Percentiles rank a stretch among this genome's conserved stretches.
phyloP scores from a whole-genome alignment of 805 yeast genomes.

The Nakazawaea ernobii region DNA sequence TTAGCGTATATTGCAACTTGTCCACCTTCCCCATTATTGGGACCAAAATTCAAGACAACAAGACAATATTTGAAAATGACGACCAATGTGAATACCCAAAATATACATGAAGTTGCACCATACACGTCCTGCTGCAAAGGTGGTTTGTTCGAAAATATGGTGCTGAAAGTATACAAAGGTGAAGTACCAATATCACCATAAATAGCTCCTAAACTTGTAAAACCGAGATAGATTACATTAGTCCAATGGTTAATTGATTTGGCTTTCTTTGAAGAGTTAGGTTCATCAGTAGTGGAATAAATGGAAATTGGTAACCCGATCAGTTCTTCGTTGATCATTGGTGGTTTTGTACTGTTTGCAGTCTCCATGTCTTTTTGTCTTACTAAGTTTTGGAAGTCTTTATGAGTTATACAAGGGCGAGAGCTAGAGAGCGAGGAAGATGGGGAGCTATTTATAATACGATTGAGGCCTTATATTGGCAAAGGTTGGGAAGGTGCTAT shows the following conservation, averaged over 20 bases:
- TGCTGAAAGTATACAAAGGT: constrained; percentile 45
- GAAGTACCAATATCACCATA: constrained; percentile 63
- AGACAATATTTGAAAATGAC: constrained; percentile 47
- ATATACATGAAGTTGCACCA: constrained; percentile 48
- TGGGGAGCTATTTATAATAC: no score
- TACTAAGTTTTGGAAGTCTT: no score
- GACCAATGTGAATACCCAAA: constrained; percentile 48
- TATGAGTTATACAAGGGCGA: no score
- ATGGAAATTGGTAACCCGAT: neutral
- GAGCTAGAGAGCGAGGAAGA: no score
- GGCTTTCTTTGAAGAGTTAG: neutral
- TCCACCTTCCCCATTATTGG: constrained; percentile 59
- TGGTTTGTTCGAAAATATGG: constrained; percentile 23
- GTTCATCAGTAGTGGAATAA: neutral
- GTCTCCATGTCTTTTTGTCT: neutral
- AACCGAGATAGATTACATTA: constrained; percentile 21
- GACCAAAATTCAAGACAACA: constrained; percentile 44
- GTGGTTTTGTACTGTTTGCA: neutral
- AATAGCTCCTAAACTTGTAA: constrained; percentile 53
- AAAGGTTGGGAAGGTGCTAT: no score
- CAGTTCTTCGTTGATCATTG: neutral
- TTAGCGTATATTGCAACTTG: constrained; percentile 60
- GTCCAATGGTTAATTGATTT: constrained; percentile 1
- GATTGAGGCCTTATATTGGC: no score
- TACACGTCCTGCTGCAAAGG: constrained; percentile 35